Percentiles rank a stretch among this genome's conserved stretches.
These are phyloP conservation scores for Thoreauomyces humboldtii DNA, from an alignment of 192 early-diverging fungal species.

Conservation along the genomic window DNA sequence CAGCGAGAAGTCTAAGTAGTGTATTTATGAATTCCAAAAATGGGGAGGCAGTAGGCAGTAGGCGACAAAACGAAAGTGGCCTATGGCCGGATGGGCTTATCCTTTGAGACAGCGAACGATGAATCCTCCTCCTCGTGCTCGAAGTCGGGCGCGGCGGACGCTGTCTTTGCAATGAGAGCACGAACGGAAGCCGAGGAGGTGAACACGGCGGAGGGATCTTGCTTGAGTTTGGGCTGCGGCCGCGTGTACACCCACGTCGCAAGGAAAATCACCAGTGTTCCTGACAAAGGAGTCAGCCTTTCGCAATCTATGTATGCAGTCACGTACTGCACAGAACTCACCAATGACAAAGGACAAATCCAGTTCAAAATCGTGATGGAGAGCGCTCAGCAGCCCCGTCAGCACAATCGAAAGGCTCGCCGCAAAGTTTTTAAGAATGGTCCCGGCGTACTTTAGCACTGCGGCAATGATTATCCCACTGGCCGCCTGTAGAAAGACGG, in stretches of 20 bases:
- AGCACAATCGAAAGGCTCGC: background rate
- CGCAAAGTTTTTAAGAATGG: constrained; percentile 6
- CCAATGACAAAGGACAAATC: background rate
- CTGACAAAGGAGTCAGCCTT: background rate
- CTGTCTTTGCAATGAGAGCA: no score
- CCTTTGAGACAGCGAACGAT: no score
- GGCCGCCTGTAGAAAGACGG: background rate
- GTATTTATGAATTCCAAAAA: no score
- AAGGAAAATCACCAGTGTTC: constrained; percentile 2
- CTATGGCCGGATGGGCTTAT: no score
- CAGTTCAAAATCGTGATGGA: background rate
- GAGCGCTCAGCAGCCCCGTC: background rate
- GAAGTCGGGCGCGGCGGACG: no score
- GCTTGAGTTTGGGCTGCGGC: no score
- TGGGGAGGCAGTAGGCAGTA: no score
- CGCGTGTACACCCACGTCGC: background rate
- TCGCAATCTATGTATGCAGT: background rate
- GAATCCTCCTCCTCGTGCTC: no score
- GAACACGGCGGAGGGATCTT: no score
- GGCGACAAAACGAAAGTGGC: no score
- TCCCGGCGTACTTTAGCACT: constrained; percentile 7
- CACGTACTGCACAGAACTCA: background rate
- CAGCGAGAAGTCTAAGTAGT: no score
- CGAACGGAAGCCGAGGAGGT: no score
- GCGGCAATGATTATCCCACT: constrained; percentile 2